Evolutionary conservation across 176 grass and related monocot genomes (phyloP).

Genomic region (Musa itinerans): DNA sequence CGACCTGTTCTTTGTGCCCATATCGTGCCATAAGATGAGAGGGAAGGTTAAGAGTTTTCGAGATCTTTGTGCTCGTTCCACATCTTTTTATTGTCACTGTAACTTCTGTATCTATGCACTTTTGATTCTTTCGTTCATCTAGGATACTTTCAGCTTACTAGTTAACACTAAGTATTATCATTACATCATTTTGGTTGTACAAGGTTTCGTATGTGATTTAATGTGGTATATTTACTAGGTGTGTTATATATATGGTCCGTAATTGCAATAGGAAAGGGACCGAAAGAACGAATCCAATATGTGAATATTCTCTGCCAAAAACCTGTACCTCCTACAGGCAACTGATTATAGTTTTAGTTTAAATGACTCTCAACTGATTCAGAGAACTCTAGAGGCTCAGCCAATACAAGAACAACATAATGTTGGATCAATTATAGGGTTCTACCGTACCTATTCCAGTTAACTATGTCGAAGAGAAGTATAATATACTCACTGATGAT

Average conservation of each 20-base stretch:
- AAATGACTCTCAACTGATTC: too few species aligned
- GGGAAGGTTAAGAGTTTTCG: constrained; percentile 40
- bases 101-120: too few species aligned
- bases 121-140: too few species aligned
- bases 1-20: constrained; percentile 81
- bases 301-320: not conserved
- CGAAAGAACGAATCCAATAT: not conserved
- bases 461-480: too few species aligned
- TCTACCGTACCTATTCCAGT: too few species aligned
- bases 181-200: not conserved
- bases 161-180: too few species aligned
- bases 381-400: too few species aligned
- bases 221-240: not conserved
- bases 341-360: not conserved
- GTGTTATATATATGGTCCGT: not conserved
- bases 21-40: constrained; percentile 94
- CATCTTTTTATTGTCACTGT: not conserved
- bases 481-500: too few species aligned
- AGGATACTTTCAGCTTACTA: too few species aligned
- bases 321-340: not conserved
- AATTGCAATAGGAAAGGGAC: not conserved
- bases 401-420: not conserved
- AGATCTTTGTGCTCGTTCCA: not conserved
- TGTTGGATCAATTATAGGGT: not conserved
- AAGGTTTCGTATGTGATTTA: not conserved